These are phyloP conservation scores for Thelonectria rubi DNA, from an alignment of 2,329 filamentous ascomycete genomes.

Conservation along the genomic window DNA sequence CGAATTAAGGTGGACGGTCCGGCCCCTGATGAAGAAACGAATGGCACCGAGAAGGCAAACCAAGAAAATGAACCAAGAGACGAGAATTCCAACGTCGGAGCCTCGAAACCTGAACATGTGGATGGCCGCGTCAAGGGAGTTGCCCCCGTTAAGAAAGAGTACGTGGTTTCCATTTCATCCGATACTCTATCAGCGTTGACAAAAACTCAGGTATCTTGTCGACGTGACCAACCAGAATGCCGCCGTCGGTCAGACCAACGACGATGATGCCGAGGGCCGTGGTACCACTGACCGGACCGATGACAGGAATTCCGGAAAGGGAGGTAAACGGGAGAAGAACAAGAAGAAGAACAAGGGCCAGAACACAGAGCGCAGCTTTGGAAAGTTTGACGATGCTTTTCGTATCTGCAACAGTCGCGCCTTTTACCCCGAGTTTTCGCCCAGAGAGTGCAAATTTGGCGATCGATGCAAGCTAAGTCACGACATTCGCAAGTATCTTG, in stretches of 20 bases:
- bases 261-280: conserved; percentile 61
- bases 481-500: conserved; percentile 85
- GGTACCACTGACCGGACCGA: conserved; percentile 55
- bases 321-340: conserved; percentile 47
- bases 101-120: conserved; percentile 31
- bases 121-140: conserved; percentile 61
- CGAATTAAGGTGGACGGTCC: conserved; percentile 62
- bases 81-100: conserved; percentile 27
- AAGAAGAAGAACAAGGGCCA: conserved; percentile 68
- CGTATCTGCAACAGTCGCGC: conserved; percentile 80
- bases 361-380: conserved; percentile 85
- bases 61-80: conserved; percentile 28
- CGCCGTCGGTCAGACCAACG: conserved; percentile 42
- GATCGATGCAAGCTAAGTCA: conserved; percentile 85
- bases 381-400: conserved; percentile 79
- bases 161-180: conserved; percentile 42
- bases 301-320: conserved; percentile 59
- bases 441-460: conserved; percentile 78
- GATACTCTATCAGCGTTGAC: not conserved
- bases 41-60: conserved; percentile 32
- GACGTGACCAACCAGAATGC: conserved; percentile 43
- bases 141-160: conserved; percentile 79
- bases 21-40: conserved; percentile 26
- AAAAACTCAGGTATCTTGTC: conserved; percentile 53
- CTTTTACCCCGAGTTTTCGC: conserved; percentile 81